Evolutionary conservation across 2,329 filamentous ascomycete genomes (phyloP).

Genomic region (Penicillium sp.): DNA sequence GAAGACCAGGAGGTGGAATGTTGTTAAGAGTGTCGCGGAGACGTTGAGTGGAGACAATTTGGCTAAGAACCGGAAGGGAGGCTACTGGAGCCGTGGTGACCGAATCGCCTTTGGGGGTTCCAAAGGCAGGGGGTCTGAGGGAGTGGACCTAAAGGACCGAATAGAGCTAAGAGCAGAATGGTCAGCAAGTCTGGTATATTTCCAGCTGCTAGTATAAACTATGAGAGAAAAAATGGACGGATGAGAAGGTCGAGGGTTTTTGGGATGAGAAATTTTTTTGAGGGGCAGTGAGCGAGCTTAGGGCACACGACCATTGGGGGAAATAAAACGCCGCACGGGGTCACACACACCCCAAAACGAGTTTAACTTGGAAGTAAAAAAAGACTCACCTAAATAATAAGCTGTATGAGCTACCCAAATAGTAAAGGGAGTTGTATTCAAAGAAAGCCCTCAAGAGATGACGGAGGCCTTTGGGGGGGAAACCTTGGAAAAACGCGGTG

Average conservation of each 20-base stretch:
- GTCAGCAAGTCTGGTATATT: conserved; percentile 3
- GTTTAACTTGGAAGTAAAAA: conserved; percentile 1
- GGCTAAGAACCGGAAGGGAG: conserved; percentile 26
- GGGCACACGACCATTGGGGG: conserved; percentile 14
- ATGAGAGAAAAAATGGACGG: conserved; percentile 1
- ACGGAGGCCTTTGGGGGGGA: background rate
- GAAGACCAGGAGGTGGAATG: conserved; percentile 36
- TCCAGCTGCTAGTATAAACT: background rate
- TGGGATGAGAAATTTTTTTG: conserved; percentile 7
- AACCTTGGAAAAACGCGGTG: background rate
- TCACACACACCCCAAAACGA: background rate
- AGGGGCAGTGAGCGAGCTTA: conserved; percentile 11
- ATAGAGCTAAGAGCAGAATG: background rate
- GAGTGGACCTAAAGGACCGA: conserved; percentile 3
- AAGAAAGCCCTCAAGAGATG: background rate
- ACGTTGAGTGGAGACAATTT: conserved; percentile 39
- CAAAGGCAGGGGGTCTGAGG: conserved; percentile 29
- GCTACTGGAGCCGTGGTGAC: conserved; percentile 35
- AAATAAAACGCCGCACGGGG: conserved; percentile 13
- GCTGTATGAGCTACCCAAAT: conserved; percentile 1
- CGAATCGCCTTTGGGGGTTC: conserved; percentile 32
- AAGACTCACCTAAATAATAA: conserved; percentile 10
- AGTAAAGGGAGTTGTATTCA: background rate
- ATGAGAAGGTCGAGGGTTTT: conserved; percentile 13
- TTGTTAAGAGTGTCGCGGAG: conserved; percentile 42